A percentile compares a stretch with the other conserved stretches of the same genome.
These are phyloP conservation scores for Nymphaea thermarum DNA, from an alignment of 164 flowering plant species.

Conservation along the genomic window DNA sequence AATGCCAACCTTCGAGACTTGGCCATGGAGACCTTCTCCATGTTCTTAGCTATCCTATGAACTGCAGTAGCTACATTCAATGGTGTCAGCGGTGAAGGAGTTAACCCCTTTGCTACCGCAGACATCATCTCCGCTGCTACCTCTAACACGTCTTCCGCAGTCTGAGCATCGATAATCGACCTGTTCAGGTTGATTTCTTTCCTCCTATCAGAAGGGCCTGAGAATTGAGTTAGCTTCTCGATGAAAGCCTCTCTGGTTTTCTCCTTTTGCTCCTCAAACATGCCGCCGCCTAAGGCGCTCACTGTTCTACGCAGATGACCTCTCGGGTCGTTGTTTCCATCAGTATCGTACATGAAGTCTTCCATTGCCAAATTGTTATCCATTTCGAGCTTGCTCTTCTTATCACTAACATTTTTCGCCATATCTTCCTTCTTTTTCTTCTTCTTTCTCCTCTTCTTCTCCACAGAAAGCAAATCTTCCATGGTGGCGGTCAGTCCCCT, in stretches of 20 bases:
- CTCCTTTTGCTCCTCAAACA: constrained; percentile 61
- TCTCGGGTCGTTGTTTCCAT: constrained; percentile 12
- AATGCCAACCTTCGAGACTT: constrained; percentile 59
- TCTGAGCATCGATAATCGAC: constrained; percentile 59
- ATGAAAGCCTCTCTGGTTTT: constrained; percentile 53
- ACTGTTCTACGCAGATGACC: constrained; percentile 26
- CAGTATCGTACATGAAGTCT: constrained; percentile 21
- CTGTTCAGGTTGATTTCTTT: constrained; percentile 71
- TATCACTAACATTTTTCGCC: constrained; percentile 12
- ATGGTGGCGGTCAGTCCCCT: constrained; percentile 43
- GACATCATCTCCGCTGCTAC: constrained; percentile 49
- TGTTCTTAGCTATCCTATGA: constrained; percentile 87
- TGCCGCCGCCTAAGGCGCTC: constrained; percentile 49
- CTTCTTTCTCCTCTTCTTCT: constrained; percentile 39
- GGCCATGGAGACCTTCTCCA: constrained; percentile 86
- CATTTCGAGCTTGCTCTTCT: constrained; percentile 11
- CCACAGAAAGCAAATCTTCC: constrained; percentile 39
- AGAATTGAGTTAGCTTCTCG: constrained; percentile 63
- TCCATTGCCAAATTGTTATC: constrained; percentile 12
- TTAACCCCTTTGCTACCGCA: constrained; percentile 86
- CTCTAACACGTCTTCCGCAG: constrained; percentile 79
- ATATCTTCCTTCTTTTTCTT: constrained; percentile 18
- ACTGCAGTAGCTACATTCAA: constrained; percentile 87
- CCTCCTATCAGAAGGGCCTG: constrained; percentile 74
- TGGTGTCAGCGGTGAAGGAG: constrained; percentile 87